These are phyloP conservation scores for Cystobasidiopsis lactophilus DNA, from an alignment of 768 basidiomycete species.

Conservation along the genomic window DNA sequence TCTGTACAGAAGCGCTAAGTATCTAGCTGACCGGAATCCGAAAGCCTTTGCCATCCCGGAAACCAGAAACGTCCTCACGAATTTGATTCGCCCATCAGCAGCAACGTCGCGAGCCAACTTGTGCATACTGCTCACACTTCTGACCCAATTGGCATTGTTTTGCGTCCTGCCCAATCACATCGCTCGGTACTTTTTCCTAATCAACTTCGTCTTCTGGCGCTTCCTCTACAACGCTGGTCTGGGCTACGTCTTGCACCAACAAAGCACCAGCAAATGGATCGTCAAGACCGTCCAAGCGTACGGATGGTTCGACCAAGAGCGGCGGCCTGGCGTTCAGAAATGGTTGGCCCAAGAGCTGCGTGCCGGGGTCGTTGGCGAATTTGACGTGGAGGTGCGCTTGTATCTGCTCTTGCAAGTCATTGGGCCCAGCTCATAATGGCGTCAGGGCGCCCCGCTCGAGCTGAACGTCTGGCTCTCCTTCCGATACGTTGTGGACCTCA, in stretches of 20 bases:
- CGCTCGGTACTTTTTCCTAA: constrained; percentile 48
- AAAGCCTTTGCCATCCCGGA: constrained; percentile 85
- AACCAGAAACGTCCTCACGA: constrained; percentile 70
- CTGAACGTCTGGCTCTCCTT: constrained; percentile 95
- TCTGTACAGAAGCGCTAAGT: no score
- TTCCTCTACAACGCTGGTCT: constrained; percentile 77
- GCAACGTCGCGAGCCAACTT: constrained; percentile 62
- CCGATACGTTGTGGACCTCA: constrained; percentile 84
- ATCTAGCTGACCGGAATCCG: neutral
- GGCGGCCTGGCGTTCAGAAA: constrained; percentile 28
- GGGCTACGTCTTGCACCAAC: constrained; percentile 79
- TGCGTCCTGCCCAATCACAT: constrained; percentile 35
- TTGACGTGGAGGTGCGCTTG: constrained; percentile 71
- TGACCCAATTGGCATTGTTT: constrained; percentile 54
- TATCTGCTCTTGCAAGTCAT: neutral
- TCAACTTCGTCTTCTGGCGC: constrained; percentile 87
- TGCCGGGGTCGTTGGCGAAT: constrained; percentile 76
- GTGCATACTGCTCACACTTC: constrained; percentile 57
- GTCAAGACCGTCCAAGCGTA: constrained; percentile 51
- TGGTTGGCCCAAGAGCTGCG: constrained; percentile 74
- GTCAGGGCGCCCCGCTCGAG: constrained; percentile 63
- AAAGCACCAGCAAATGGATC: constrained; percentile 89
- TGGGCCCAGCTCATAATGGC: neutral
- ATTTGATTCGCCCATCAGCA: constrained; percentile 56
- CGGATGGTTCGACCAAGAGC: constrained; percentile 59